These are phyloP conservation scores for Talaromyces ruber DNA, from an alignment of 495 filamentous ascomycete genomes.

Conservation along the genomic window DNA sequence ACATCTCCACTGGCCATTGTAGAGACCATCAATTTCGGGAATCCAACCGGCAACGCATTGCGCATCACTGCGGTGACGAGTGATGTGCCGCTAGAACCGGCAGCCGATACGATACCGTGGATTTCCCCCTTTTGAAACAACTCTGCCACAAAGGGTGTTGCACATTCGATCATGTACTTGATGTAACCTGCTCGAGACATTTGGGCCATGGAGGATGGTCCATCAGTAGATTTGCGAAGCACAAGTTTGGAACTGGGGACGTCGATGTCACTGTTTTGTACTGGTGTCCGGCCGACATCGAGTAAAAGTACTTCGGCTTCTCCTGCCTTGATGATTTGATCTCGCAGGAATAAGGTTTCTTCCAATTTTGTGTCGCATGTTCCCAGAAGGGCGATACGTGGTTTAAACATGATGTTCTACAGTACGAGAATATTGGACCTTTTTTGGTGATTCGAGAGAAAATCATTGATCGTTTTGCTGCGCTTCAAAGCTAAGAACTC, in stretches of 20 bases:
- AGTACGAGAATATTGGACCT: neutral
- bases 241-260: slow-evolving; percentile 32
- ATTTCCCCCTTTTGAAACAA: slow-evolving; percentile 27
- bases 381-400: slow-evolving; percentile 51
- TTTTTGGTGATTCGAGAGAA: neutral
- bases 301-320: slow-evolving; percentile 37
- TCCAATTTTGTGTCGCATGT: slow-evolving; percentile 61
- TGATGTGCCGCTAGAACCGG: slow-evolving; percentile 51
- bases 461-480: neutral
- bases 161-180: slow-evolving; percentile 35
- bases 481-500: neutral
- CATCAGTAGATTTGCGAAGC: slow-evolving; percentile 7
- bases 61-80: slow-evolving; percentile 51
- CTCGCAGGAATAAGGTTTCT: slow-evolving; percentile 49
- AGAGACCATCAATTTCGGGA: slow-evolving; percentile 62
- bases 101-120: slow-evolving; percentile 47
- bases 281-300: slow-evolving; percentile 43
- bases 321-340: slow-evolving; percentile 27
- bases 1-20: slow-evolving; percentile 59
- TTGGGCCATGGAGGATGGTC: slow-evolving; percentile 6
- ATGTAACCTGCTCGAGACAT: slow-evolving; percentile 43
- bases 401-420: slow-evolving; percentile 7
- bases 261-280: slow-evolving; percentile 34
- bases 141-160: slow-evolving; percentile 20
- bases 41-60: slow-evolving; percentile 46